Conservation (phyloP, 495 filamentous ascomycete species). For the Daldinia childiae region DNA sequence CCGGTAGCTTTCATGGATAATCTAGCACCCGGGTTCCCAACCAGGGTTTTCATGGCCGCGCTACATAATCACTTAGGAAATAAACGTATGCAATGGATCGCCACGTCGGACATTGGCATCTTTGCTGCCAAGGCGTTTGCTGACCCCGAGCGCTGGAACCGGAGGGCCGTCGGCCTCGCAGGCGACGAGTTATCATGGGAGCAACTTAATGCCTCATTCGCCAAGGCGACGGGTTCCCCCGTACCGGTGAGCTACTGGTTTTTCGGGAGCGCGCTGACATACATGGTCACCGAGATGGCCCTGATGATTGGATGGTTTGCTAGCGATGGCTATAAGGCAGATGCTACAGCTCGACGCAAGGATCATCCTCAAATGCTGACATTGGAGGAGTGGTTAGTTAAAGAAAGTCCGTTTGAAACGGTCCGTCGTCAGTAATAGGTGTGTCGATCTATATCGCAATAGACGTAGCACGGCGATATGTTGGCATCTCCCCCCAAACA, state of each 20-base stretch:
- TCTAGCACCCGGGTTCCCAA: slow-evolving; percentile 63
- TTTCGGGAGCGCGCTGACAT: slow-evolving; percentile 52
- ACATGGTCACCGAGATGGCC: slow-evolving; percentile 51
- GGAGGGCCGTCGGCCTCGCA: slow-evolving; percentile 54
- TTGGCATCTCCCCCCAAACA: background rate
- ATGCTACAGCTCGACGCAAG: slow-evolving; percentile 51
- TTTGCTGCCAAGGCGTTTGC: slow-evolving; percentile 70
- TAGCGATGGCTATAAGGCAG: slow-evolving; percentile 54
- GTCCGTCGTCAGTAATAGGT: slow-evolving; percentile 7
- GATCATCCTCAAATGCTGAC: slow-evolving; percentile 53
- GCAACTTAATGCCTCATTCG: slow-evolving; percentile 51
- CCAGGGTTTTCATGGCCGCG: slow-evolving; percentile 67
- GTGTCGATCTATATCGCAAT: background rate
- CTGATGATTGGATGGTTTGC: slow-evolving; percentile 60
- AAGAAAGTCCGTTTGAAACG: slow-evolving; percentile 52
- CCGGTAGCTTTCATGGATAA: slow-evolving; percentile 77
- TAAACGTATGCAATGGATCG: slow-evolving; percentile 65
- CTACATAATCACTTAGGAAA: slow-evolving; percentile 57
- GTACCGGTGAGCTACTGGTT: slow-evolving; percentile 52
- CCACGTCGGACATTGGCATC: slow-evolving; percentile 68
- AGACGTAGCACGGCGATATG: background rate
- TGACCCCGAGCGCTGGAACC: slow-evolving; percentile 49
- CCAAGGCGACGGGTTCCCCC: slow-evolving; percentile 49
- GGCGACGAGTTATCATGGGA: slow-evolving; percentile 59
- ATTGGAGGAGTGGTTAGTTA: slow-evolving; percentile 53